These are phyloP conservation scores for Themeda triandra DNA, from an alignment of 176 grass and related monocot species.

Conservation along the genomic window DNA sequence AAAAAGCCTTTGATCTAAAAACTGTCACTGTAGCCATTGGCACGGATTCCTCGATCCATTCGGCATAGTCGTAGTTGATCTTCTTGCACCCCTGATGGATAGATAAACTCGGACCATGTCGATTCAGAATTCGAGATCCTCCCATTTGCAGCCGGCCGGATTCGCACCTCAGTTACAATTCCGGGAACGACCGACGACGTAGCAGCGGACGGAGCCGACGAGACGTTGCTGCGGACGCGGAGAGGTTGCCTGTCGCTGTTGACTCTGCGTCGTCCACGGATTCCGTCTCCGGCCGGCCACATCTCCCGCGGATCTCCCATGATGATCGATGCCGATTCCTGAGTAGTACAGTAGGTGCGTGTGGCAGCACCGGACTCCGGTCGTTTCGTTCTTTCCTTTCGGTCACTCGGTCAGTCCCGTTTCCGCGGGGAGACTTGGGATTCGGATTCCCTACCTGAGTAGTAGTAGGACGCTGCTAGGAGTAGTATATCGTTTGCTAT, in stretches of 20 bases:
- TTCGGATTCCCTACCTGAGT: slow-evolving; percentile 14
- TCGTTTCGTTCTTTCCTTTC: not conserved
- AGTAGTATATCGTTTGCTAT: not conserved
- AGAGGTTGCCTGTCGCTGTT: not conserved
- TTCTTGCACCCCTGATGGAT: not conserved
- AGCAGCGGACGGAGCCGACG: not conserved
- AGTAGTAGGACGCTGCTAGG: not conserved
- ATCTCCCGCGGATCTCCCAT: not conserved
- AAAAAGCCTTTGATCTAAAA: too few relatives aligned
- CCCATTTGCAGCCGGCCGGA: not conserved
- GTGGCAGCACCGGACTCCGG: slow-evolving; percentile 2
- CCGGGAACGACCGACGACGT: not conserved
- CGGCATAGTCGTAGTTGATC: not conserved
- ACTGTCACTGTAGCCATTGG: not conserved
- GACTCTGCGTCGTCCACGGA: not conserved
- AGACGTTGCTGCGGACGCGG: too few relatives aligned
- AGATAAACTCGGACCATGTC: not conserved
- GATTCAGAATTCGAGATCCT: not conserved
- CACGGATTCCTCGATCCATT: not conserved
- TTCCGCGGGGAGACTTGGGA: not conserved
- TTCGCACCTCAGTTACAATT: not conserved
- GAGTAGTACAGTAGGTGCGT: not conserved
- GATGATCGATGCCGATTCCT: not conserved
- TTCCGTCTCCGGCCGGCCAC: not conserved
- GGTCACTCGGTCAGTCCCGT: not conserved